phyloP scores from a whole-genome alignment of 495 filamentous ascomycete genomes.

The Tuber microsphaerosporum region DNA sequence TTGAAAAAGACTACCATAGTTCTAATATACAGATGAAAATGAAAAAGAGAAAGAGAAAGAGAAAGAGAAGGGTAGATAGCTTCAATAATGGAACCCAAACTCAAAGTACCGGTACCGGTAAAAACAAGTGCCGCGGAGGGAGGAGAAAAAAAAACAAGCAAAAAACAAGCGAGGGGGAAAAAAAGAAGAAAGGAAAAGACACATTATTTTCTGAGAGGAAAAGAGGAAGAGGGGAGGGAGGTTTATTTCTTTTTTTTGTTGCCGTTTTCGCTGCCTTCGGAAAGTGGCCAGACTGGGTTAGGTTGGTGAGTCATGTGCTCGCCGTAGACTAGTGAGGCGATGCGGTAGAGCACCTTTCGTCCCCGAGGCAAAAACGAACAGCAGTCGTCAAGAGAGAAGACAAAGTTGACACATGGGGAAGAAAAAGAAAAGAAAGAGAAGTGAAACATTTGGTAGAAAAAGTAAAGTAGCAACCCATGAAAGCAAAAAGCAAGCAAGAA shows the following conservation, averaged over 20 bases:
- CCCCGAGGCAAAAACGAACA: conserved; percentile 32
- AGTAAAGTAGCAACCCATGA: neutral
- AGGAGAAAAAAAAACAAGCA: neutral
- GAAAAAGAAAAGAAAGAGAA: conserved; percentile 1
- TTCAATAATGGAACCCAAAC: neutral
- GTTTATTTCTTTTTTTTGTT: neutral
- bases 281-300: neutral
- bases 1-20: neutral
- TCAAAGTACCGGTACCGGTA: neutral
- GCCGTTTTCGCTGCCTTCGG: neutral
- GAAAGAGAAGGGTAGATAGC: neutral
- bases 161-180: neutral
- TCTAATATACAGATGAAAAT: neutral
- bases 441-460: conserved; percentile 3
- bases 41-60: too few species aligned
- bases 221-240: neutral
- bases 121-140: neutral
- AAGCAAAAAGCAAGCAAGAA: conserved; percentile 23
- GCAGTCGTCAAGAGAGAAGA: conserved; percentile 18
- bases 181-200: neutral
- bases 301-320: neutral
- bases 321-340: neutral
- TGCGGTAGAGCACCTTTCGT: neutral
- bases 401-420: neutral
- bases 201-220: neutral